Base-by-base conservation (phyloP, 805 yeast genomes). In the Maudiozyma barnettii region DNA sequence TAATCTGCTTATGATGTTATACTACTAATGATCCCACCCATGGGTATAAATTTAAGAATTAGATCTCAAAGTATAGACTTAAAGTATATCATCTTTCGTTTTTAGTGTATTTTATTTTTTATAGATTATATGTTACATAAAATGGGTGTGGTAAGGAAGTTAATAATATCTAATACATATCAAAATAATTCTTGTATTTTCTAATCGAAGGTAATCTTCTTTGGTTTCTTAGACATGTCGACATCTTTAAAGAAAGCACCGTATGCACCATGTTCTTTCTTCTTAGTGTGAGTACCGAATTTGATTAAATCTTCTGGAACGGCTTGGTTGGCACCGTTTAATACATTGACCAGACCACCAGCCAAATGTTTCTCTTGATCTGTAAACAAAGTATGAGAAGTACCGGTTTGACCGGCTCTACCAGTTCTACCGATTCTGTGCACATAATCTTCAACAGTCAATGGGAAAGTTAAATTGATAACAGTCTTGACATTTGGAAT, bases 371-470 rank as follows among this genome's bases (percentile, higher is more conserved):
- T 93, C 66, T 93, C 98, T 61, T 89, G 93, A 54, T 90, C 97
- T 7, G 99, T 93, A 72, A 93, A 93, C 41, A 93, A 73, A 1
- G 99, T 91, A 64, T 90, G 95, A 14, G 99, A 95, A 53, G 81
- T 79, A 62, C 99, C 99, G 1, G 89, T 75, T 67, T 84, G 86
- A 38, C 98, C 98, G 14, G 98, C 99, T 71, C 98, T 82, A 51
- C 97, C 98, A 8, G 98, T 91, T 75, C 98, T 84, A 52, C 98
- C 98, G 56, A 91, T 91, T 70, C 98, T 79, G 66, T 91, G 98
- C 35, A 91, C 97, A 61, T 91, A 91, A 69, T 91, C 97, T 68
- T 91, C 98, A 10, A 87, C 93, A 0, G 97, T 90, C 58, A 90
- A 76, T 42, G 99, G 99, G 81, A 91, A 91, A 6, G 97, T 90